Percentiles rank a stretch among this genome's conserved stretches.
Evolutionary conservation across 2,329 filamentous ascomycete genomes (phyloP).

Genomic region (Neonectria faginata): DNA sequence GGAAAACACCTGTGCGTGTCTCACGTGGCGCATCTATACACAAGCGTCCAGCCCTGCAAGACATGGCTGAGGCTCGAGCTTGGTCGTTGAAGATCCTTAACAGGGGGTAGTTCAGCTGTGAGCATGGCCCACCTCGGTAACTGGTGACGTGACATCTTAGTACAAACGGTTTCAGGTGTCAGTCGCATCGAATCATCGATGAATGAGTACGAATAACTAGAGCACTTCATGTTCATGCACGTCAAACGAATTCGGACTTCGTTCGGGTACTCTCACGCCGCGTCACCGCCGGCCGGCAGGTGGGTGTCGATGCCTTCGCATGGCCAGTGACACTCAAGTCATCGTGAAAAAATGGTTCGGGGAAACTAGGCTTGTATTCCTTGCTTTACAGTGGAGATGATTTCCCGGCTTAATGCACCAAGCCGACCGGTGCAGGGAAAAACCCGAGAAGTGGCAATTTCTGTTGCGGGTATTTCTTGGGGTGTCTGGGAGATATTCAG

Average conservation of each 20-base stretch:
- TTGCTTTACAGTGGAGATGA: not conserved
- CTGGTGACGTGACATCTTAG: slow-evolving; percentile 3
- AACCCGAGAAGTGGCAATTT: no score
- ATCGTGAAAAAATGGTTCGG: not conserved
- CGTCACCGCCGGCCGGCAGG: not conserved
- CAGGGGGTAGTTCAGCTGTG: not conserved
- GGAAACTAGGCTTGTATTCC: not conserved
- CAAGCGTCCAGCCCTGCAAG: not conserved
- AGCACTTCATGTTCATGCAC: not conserved
- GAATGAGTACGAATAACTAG: not conserved
- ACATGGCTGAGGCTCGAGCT: not conserved
- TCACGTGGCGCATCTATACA: not conserved
- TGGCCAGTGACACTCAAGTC: not conserved
- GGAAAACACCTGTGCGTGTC: not conserved
- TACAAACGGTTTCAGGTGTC: slow-evolving; percentile 23
- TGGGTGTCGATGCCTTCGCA: not conserved
- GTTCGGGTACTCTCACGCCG: not conserved
- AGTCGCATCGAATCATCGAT: slow-evolving; percentile 1
- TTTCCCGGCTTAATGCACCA: not conserved
- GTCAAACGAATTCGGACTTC: not conserved
- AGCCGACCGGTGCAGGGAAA: not conserved
- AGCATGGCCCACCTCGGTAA: not conserved
- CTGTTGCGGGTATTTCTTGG: not conserved
- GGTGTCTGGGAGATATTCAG: no score
- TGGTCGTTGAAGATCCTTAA: not conserved